A percentile compares a stretch with the other conserved stretches of the same genome.
Conservation (phyloP, 176 grass and related monocot genomes). For the Aegilops longissima region DNA sequence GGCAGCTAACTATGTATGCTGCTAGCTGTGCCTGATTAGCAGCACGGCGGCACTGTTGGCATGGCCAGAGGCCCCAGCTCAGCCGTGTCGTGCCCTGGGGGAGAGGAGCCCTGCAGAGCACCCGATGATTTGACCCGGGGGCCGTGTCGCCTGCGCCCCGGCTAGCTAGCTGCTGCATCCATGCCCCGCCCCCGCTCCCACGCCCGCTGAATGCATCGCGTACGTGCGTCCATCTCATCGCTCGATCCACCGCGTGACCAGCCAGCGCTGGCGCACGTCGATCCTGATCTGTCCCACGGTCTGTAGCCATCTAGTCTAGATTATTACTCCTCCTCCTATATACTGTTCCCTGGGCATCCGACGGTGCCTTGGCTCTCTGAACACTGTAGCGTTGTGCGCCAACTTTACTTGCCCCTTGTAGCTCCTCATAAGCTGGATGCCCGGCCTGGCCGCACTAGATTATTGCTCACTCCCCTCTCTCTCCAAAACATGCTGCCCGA, state of each 20-base stretch:
- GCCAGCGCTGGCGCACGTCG: background rate
- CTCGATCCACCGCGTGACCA: background rate
- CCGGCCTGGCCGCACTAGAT: background rate
- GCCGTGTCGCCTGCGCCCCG: conserved; percentile 28
- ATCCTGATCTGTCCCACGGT: background rate
- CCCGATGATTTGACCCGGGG: conserved; percentile 33
- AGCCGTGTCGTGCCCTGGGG: conserved; percentile 10
- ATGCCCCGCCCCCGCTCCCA: background rate
- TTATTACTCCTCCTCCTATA: too few relatives aligned
- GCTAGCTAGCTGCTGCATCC: background rate
- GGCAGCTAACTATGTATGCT: background rate
- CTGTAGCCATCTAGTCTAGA: too few relatives aligned
- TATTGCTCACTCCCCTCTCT: background rate
- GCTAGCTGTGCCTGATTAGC: conserved; percentile 2
- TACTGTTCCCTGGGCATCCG: background rate
- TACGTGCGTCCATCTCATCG: background rate
- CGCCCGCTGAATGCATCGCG: background rate
- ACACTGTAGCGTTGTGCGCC: background rate
- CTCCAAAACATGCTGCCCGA: background rate
- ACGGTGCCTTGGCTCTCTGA: background rate
- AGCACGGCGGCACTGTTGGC: conserved; percentile 13
- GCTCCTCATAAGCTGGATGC: conserved; percentile 20
- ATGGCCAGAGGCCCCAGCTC: background rate
- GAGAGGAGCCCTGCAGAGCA: conserved; percentile 21
- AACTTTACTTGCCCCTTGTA: background rate